Evolutionary conservation across 768 basidiomycete genomes (phyloP).

Genomic region (Mycena metata): DNA sequence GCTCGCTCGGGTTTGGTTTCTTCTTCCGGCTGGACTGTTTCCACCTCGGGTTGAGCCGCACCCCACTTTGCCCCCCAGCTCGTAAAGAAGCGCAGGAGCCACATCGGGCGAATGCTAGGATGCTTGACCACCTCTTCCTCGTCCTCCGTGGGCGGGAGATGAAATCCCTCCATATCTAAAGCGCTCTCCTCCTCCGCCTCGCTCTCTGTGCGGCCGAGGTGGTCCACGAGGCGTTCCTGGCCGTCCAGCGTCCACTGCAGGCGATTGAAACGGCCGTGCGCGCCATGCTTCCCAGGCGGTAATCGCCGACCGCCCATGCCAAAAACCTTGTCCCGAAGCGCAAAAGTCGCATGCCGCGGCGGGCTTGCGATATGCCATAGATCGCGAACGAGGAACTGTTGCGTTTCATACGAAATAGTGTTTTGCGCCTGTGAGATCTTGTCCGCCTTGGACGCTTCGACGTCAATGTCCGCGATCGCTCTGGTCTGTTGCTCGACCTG

Average conservation of each 20-base stretch:
- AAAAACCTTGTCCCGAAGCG: slow-evolving; percentile 76
- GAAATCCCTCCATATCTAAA: slow-evolving; percentile 44
- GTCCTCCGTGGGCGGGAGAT: slow-evolving; percentile 50
- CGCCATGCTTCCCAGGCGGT: slow-evolving; percentile 64
- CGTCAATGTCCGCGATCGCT: slow-evolving; percentile 66
- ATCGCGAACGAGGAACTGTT: slow-evolving; percentile 74
- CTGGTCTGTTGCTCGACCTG: slow-evolving; percentile 61
- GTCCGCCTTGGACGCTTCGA: slow-evolving; percentile 63
- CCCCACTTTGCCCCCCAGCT: slow-evolving; percentile 81
- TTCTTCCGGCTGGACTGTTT: slow-evolving; percentile 5
- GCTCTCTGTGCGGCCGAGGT: slow-evolving; percentile 77
- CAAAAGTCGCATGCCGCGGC: slow-evolving; percentile 73
- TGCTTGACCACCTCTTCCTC: slow-evolving; percentile 72
- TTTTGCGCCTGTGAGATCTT: slow-evolving; percentile 71
- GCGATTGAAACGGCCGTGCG: slow-evolving; percentile 72
- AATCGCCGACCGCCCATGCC: slow-evolving; percentile 68
- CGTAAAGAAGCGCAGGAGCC: slow-evolving; percentile 82
- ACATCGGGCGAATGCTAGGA: slow-evolving; percentile 77
- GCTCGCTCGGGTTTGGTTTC: background rate
- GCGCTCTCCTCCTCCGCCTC: slow-evolving; percentile 80
- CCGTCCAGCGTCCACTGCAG: slow-evolving; percentile 82
- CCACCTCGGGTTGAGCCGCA: slow-evolving; percentile 42
- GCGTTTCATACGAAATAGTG: slow-evolving; percentile 79
- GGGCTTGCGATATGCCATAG: slow-evolving; percentile 77
- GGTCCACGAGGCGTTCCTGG: slow-evolving; percentile 71